Conservation (phyloP, 2,329 filamentous ascomycete genomes). For the Pseudocercospora cruenta region DNA sequence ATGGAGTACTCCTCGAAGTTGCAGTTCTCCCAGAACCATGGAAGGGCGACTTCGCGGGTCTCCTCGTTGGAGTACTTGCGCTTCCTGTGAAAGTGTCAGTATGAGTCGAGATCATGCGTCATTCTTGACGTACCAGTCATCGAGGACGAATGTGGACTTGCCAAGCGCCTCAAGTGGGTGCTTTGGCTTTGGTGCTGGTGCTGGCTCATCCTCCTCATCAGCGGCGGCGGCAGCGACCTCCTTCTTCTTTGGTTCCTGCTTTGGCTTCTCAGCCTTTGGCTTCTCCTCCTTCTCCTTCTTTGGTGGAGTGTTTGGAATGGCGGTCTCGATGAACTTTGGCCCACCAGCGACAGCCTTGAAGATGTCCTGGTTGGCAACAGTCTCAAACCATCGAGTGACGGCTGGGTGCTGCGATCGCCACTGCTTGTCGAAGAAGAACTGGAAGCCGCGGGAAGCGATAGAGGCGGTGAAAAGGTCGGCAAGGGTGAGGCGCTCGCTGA, state of each 20-base stretch:
- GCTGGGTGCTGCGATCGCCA: conserved; percentile 84
- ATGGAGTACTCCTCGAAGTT: conserved; percentile 95
- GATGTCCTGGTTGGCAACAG: conserved; percentile 88
- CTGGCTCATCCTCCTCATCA: conserved; percentile 63
- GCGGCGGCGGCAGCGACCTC: conserved; percentile 55
- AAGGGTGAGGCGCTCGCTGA: conserved; percentile 95
- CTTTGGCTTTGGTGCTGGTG: conserved; percentile 83
- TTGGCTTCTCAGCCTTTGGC: conserved; percentile 67
- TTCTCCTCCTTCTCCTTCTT: conserved; percentile 62
- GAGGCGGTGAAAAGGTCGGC: conserved; percentile 86
- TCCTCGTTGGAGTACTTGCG: conserved; percentile 98
- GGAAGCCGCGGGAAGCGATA: conserved; percentile 83
- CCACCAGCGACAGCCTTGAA: conserved; percentile 79
- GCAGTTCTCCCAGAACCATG: conserved; percentile 98
- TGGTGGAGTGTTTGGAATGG: conserved; percentile 72
- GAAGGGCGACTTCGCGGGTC: conserved; percentile 76
- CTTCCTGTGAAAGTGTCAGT: conserved; percentile 58
- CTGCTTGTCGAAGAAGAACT: conserved; percentile 90
- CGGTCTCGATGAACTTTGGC: conserved; percentile 79
- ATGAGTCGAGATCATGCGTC: neutral
- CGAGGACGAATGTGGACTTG: conserved; percentile 78
- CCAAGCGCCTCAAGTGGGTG: conserved; percentile 88
- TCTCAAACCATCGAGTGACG: conserved; percentile 91
- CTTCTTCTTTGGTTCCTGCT: conserved; percentile 54
- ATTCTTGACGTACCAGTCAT: conserved; percentile 70